Base-by-base conservation (phyloP, 192 early-diverging fungal species). In the Coemansia furcata region DNA sequence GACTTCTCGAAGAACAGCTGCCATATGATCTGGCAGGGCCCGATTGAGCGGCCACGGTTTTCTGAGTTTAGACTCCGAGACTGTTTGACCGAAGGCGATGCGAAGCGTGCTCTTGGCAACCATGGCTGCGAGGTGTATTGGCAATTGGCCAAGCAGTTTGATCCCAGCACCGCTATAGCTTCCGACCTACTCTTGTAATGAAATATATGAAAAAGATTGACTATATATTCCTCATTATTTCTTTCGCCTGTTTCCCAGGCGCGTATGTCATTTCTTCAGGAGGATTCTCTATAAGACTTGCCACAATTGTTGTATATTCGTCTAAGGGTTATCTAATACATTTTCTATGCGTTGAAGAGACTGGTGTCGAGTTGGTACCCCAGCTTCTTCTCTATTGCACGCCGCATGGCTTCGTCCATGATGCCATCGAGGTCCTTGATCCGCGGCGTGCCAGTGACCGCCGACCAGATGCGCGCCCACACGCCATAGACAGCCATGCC, bases 21-120 rank as follows among this genome's bases (percentile, higher is more conserved):
- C 72, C 74, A 83, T n/a, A 60, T 98, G 47, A 88, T 99, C 8
- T 99, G 98, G 98, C 92, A 96, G 70, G 98, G 98, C 30, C 85
- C 93, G 50, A 84, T 95, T 30, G 87, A 90, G 47, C 81, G 87
- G 19, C 83, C 92, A 42, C 74, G 84, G 49, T 99, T 99, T 76
- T 86, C 88, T 43, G 74, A 84, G 19, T 98, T 99, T 71, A 71
- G 81, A 32, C 86, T 91, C 66, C 82, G 85, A 62, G 81, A 79
- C 17, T 90, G 89, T 49, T 83, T 88, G n/a, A 89, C 88, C 2
- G 95, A 98, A 57, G 77, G 77, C 26, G 81, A 84, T 68, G 90
- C 91, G 2, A 86, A 86, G 68, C 89, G 91, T 65, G 86, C 87
- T 44, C 82, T 99, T 11, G 87, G 86, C 21, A 86, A 85, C 52